Base-by-base conservation (phyloP, 345 rosid species). In the Corchorus olitorius region DNA sequence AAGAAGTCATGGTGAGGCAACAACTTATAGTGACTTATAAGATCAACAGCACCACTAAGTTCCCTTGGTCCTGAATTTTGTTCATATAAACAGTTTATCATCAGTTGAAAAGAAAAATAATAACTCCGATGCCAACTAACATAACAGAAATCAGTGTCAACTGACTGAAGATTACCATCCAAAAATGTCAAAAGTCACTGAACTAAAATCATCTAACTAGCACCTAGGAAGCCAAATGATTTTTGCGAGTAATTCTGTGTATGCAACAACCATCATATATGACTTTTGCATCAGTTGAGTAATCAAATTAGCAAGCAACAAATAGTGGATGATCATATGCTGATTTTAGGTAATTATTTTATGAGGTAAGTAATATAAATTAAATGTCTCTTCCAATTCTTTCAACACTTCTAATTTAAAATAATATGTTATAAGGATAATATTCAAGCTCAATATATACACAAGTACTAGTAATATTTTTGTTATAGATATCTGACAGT, bases 21-120 rank as follows among this genome's bases (percentile, higher is more conserved):
- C 83, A 94, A 80, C 80, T 89, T 92, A 87, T 77, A 94, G 63
- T 86, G 97, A 79, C 84, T 88, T 83, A 94, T 82, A 63, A 94
- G 98, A 86, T 92, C 98, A 78, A 89, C 87, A 33, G 93, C 90
- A 79, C 93, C 98, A 70, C 92, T 85, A 78, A 90, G 79, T 83
- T 94, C 98, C 77, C 84, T 89, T 34, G 88, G 93, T 74, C 98
- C 98, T 92, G 77, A 56, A 76, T 37, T 37, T 50, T 80, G n/a
- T 20, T 74, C 34, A 56, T 22, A 22, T 33, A 71, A 46, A 20
- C 62, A 75, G 16, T 77, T 76, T 20, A 54, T 54, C 16, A 37
- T 80, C 56, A 66, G 11, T 59, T 49, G 45, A 74, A 34, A 52
- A 72, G 65, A 58, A n/a, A 45, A 13, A 35, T 60, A 33, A 22